Percentiles rank a stretch among this genome's conserved stretches.
Evolutionary conservation across 768 basidiomycete species (phyloP).

Genomic region (Asterophora parasitica): DNA sequence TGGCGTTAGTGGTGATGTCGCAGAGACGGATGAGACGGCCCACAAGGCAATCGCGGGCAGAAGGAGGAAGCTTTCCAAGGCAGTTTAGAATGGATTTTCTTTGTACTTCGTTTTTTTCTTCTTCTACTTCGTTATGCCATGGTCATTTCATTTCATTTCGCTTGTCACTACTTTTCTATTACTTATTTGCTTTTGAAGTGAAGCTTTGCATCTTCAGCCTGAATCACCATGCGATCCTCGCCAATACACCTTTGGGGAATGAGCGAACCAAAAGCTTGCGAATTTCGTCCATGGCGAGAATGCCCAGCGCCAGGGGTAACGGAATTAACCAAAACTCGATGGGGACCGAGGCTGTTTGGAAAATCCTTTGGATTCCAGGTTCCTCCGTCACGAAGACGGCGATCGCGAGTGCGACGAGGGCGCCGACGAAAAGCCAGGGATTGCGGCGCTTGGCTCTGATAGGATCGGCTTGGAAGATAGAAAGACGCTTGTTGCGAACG

Average conservation of each 20-base stretch:
- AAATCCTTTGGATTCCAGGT: conserved; percentile 37
- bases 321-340: conserved; percentile 46
- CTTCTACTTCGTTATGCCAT: background rate
- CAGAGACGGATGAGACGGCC: background rate
- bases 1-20: background rate
- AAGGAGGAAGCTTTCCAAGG: conserved; percentile 1
- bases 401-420: conserved; percentile 27
- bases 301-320: conserved; percentile 36
- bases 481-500: conserved; percentile 40
- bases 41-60: conserved; percentile 5
- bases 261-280: conserved; percentile 36
- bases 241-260: conserved; percentile 17
- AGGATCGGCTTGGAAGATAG: conserved; percentile 38
- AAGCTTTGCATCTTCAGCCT: too few species aligned
- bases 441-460: conserved; percentile 45
- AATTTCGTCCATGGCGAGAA: conserved; percentile 38
- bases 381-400: conserved; percentile 41
- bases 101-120: background rate
- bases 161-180: too few species aligned
- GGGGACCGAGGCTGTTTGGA: conserved; percentile 38
- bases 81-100: background rate
- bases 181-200: too few species aligned
- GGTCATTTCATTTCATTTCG: too few species aligned
- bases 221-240: conserved; percentile 15
- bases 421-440: conserved; percentile 21